These are phyloP conservation scores for Teunomyces funiuensis DNA, from an alignment of 805 yeast species.

Conservation along the genomic window DNA sequence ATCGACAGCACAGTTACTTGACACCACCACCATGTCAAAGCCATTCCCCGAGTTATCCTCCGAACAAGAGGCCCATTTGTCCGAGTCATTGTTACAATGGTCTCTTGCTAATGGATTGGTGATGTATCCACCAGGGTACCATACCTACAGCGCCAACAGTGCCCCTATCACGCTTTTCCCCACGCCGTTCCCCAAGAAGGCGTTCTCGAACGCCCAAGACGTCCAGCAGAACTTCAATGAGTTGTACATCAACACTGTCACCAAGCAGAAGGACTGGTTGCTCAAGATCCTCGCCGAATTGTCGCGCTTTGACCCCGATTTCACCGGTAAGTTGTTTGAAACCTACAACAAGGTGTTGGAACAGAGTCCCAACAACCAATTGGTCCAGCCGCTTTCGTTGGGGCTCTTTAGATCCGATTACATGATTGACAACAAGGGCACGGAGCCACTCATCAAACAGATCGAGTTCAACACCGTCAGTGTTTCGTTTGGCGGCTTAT, in stretches of 20 bases:
- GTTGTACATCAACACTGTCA: conserved; percentile 68
- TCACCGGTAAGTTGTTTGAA: conserved; percentile 77
- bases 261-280: conserved; percentile 60
- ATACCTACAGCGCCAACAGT: conserved; percentile 44
- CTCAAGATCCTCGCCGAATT: conserved; percentile 51
- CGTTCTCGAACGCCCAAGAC: conserved; percentile 63
- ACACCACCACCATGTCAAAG: conserved; percentile 15
- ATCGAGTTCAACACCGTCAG: conserved; percentile 96
- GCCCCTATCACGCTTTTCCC: conserved; percentile 94
- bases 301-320: conserved; percentile 63
- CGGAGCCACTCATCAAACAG: conserved; percentile 62
- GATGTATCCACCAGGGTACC: conserved; percentile 69
- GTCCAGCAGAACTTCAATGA: conserved; percentile 72
- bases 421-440: conserved; percentile 48
- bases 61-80: conserved; percentile 30
- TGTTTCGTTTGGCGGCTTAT: conserved; percentile 91
- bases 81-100: conserved; percentile 66
- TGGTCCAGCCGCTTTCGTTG: conserved; percentile 65
- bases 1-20: neutral
- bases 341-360: conserved; percentile 51
- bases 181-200: conserved; percentile 73
- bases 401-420: conserved; percentile 93
- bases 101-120: conserved; percentile 74
- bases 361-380: conserved; percentile 36
- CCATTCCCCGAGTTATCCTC: conserved; percentile 33